These are phyloP conservation scores for Elasticomyces elasticus DNA, from an alignment of 495 filamentous ascomycete genomes.

Conservation along the genomic window DNA sequence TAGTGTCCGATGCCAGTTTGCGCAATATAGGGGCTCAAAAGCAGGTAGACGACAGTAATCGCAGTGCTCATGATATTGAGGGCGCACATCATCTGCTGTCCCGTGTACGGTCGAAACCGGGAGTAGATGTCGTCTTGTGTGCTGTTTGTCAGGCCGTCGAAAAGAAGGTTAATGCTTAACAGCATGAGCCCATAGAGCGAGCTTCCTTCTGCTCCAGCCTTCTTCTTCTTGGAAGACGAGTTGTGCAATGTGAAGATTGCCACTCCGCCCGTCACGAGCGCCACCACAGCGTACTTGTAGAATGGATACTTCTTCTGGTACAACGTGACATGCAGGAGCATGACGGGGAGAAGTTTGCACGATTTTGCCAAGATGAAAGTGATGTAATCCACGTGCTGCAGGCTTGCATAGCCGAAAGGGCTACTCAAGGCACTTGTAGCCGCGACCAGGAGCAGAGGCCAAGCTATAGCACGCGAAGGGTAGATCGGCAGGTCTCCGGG, in stretches of 20 bases:
- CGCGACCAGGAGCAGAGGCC: conserved; percentile 76
- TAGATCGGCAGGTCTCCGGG: conserved; percentile 56
- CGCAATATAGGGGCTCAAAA: conserved; percentile 68
- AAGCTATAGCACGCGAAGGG: conserved; percentile 59
- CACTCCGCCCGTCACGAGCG: conserved; percentile 80
- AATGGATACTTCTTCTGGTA: conserved; percentile 85
- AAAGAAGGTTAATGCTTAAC: conserved; percentile 81
- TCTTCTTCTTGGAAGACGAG: conserved; percentile 59
- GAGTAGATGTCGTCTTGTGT: conserved; percentile 93
- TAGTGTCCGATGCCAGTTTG: conserved; percentile 54
- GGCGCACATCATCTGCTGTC: conserved; percentile 99
- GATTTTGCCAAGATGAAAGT: conserved; percentile 96
- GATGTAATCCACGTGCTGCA: conserved; percentile 95
- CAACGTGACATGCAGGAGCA: conserved; percentile 87
- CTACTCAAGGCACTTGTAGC: conserved; percentile 78
- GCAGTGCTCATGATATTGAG: conserved; percentile 75
- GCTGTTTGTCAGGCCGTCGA: conserved; percentile 91
- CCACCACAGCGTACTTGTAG: conserved; percentile 93
- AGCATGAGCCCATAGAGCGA: conserved; percentile 70
- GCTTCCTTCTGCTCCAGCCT: conserved; percentile 41
- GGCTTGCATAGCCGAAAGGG: conserved; percentile 88
- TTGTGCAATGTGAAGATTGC: conserved; percentile 90
- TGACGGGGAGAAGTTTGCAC: conserved; percentile 95
- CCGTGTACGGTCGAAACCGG: conserved; percentile 64
- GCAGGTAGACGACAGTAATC: conserved; percentile 64